Evolutionary conservation across 805 yeast species (phyloP).

Genomic region (Saitoella complicata): DNA sequence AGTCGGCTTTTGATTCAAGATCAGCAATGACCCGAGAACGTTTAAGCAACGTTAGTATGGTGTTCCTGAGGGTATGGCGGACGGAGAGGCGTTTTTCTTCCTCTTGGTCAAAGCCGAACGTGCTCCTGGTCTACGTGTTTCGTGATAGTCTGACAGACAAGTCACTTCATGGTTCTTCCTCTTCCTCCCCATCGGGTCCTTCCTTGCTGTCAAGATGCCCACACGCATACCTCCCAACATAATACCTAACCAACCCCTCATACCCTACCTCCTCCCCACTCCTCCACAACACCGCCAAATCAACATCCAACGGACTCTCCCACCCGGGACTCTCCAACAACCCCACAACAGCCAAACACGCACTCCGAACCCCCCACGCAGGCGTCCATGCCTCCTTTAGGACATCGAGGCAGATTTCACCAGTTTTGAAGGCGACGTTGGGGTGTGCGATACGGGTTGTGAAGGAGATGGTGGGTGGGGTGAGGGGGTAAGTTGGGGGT

Average conservation of each 20-base stretch:
- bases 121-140: no score
- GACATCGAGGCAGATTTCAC: slow-evolving; percentile 25
- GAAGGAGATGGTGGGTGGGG: background rate
- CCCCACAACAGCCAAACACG: slow-evolving; percentile 23
- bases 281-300: slow-evolving; percentile 16
- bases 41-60: no score
- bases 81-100: no score
- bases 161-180: no score
- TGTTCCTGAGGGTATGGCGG: no score
- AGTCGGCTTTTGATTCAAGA: no score
- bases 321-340: slow-evolving; percentile 25
- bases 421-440: slow-evolving; percentile 14
- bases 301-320: slow-evolving; percentile 24
- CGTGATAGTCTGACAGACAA: no score
- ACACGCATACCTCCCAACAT: no score
- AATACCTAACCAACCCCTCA: background rate
- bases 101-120: no score
- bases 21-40: no score
- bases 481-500: background rate
- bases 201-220: no score
- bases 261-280: background rate
- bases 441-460: background rate
- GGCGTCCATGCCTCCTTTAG: slow-evolving; percentile 24
- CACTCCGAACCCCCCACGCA: slow-evolving; percentile 25
- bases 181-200: no score